Conservation (phyloP, 257 asterid genomes). For the Fraxinus pennsylvanica region DNA sequence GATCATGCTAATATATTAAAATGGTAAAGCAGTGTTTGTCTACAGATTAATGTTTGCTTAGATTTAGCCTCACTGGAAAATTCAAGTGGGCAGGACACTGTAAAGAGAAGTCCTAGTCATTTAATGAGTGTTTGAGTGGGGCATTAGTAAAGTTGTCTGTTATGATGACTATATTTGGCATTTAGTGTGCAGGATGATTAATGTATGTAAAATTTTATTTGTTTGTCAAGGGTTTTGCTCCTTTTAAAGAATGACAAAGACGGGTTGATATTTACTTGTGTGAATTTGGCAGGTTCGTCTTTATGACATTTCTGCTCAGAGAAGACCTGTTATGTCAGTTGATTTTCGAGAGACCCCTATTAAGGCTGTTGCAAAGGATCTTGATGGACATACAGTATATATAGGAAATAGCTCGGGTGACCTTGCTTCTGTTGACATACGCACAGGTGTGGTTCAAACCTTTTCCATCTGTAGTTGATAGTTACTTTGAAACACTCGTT, state of each 20-base stretch:
- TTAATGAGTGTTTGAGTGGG: background rate
- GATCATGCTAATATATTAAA: background rate
- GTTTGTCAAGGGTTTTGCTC: background rate
- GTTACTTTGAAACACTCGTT: background rate
- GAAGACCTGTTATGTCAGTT: constrained; percentile 82
- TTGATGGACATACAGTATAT: constrained; percentile 73
- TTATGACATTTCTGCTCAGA: constrained; percentile 89
- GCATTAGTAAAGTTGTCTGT: background rate
- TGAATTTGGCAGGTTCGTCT: constrained; percentile 68
- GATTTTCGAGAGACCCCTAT: constrained; percentile 87
- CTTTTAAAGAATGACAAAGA: constrained; percentile 14
- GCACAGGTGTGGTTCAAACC: constrained; percentile 59
- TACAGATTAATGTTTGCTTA: background rate
- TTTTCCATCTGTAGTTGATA: constrained; percentile 9
- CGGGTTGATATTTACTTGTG: constrained; percentile 10
- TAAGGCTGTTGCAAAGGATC: constrained; percentile 72
- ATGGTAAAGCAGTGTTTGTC: background rate
- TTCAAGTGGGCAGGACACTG: background rate
- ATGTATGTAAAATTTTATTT: background rate
- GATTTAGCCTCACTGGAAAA: background rate
- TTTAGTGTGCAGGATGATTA: background rate
- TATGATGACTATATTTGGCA: background rate
- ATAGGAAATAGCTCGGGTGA: constrained; percentile 93
- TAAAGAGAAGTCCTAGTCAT: background rate
- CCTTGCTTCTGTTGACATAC: constrained; percentile 86